Evolutionary conservation across 2,329 filamentous ascomycete genomes (phyloP), one percentile per base, ranked within the genome.

Genomic region (Colletotrichum shisoi): DNA sequence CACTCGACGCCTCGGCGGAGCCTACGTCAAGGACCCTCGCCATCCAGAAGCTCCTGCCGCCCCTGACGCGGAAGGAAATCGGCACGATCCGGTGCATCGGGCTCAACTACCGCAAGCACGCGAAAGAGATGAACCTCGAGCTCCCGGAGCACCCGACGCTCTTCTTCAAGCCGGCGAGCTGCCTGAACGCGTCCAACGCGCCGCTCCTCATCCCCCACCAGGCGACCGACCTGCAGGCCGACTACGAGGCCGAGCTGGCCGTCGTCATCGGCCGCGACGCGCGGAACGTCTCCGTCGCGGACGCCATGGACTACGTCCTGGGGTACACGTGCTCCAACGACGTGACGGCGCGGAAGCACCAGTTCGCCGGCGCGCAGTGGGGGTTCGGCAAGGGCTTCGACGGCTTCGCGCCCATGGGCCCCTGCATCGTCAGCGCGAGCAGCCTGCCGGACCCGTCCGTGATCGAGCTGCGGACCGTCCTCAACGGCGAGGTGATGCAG

Each of bases 291-390:
- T 71, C 78, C 6, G 81, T 82, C 48, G 75, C 76, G 0, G 77
- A 84, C 27, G 84, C 83, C 15, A 70, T 82, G 24, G 77, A 81
- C 57, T 84, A 85, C 67, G 78, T 87, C 2, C 79, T 87, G 3
- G 85, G 85, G 31, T 87, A 87, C 70, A 86, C 84, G 0, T 80
- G 81, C 45, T 82, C 82, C 61, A 87, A 87, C 73, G 85, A 87
- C 72, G 79, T 87, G 0, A 84, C 81, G 7, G 82, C 81, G 12
- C 79, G 85, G 6, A 81, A 81, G 56, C 80, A 78, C 53, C 85
- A 87, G 72, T 80, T 79, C 68, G 76, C 79, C 6, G 80, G 81
- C 64, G 78, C 74, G 56, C 83, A 85, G 67, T 84, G 82, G 82
- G 80, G 79, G 56, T 84, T 80, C 67, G 81, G 80, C 31, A 84